These are phyloP conservation scores for Mucor velutinosus DNA, from an alignment of 371 early-diverging fungal species.

Conservation along the genomic window DNA sequence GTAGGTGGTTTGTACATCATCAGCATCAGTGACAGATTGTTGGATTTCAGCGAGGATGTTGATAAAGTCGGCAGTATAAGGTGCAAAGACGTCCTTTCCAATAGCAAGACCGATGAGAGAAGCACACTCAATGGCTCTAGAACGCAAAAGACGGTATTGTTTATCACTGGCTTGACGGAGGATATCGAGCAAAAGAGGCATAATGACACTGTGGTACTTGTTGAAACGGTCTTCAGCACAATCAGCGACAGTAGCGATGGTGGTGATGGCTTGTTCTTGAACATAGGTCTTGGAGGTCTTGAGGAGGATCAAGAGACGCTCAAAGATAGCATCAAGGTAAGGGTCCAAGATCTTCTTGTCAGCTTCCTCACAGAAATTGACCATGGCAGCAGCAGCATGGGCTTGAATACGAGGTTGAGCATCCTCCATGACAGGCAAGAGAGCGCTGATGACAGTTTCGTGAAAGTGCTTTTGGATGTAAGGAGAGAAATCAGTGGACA, in stretches of 20 bases:
- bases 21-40: slow-evolving; percentile 75
- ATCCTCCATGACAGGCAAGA: slow-evolving; percentile 92
- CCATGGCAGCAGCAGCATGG: slow-evolving; percentile 95
- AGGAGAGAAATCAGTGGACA: slow-evolving; percentile 95
- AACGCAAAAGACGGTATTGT: slow-evolving; percentile 88
- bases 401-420: slow-evolving; percentile 86
- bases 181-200: slow-evolving; percentile 90
- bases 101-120: slow-evolving; percentile 91
- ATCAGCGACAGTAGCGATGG: slow-evolving; percentile 97
- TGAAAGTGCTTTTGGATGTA: slow-evolving; percentile 83
- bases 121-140: slow-evolving; percentile 96
- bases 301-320: slow-evolving; percentile 81
- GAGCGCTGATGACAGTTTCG: slow-evolving; percentile 69
- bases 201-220: slow-evolving; percentile 89
- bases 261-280: slow-evolving; percentile 97
- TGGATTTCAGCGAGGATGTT: slow-evolving; percentile 83
- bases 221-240: slow-evolving; percentile 86
- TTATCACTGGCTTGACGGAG: slow-evolving; percentile 79
- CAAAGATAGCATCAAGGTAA: slow-evolving; percentile 88
- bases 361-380: slow-evolving; percentile 93
- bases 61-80: slow-evolving; percentile 78
- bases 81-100: slow-evolving; percentile 83
- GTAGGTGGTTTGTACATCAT: slow-evolving; percentile 92
- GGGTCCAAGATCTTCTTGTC: slow-evolving; percentile 80
- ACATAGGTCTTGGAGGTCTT: slow-evolving; percentile 84